phyloP scores from a whole-genome alignment of 768 basidiomycete genomes.

The Lactarius indigo region DNA sequence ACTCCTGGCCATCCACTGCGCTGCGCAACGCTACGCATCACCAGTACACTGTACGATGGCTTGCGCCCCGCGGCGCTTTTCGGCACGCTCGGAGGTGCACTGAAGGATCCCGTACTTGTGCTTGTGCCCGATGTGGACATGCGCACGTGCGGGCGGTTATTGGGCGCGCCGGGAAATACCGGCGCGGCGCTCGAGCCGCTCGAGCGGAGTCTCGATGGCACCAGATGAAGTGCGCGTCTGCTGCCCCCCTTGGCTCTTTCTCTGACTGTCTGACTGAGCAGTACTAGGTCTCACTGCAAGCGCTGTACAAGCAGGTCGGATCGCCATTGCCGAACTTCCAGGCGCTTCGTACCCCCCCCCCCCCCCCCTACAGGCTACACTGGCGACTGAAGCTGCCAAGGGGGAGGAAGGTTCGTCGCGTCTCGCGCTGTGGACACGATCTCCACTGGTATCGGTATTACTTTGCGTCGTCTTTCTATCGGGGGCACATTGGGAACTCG shows the following conservation, averaged over 20 bases:
- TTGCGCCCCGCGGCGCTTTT: no score
- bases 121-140: constrained; percentile 30
- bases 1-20: no score
- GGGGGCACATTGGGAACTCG: no score
- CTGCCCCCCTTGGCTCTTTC: background rate
- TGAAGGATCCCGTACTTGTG: constrained; percentile 22
- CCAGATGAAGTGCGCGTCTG: constrained; percentile 32
- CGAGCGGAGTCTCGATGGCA: constrained; percentile 29
- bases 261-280: background rate
- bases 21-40: no score
- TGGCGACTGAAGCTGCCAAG: constrained; percentile 37
- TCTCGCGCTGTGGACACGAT: constrained; percentile 30
- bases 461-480: no score
- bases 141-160: constrained; percentile 33
- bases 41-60: no score
- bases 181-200: constrained; percentile 29
- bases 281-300: constrained; percentile 23
- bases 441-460: constrained; percentile 1
- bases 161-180: constrained; percentile 32
- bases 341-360: constrained; percentile 30
- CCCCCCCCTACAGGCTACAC: constrained; percentile 35
- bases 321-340: constrained; percentile 30
- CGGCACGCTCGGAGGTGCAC: no score
- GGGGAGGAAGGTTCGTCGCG: constrained; percentile 33
- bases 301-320: constrained; percentile 32